Evolutionary conservation across 73 alveolate genomes (phyloP), one percentile per base, ranked within the genome.

Genomic region (Paramecium biaurelia): DNA sequence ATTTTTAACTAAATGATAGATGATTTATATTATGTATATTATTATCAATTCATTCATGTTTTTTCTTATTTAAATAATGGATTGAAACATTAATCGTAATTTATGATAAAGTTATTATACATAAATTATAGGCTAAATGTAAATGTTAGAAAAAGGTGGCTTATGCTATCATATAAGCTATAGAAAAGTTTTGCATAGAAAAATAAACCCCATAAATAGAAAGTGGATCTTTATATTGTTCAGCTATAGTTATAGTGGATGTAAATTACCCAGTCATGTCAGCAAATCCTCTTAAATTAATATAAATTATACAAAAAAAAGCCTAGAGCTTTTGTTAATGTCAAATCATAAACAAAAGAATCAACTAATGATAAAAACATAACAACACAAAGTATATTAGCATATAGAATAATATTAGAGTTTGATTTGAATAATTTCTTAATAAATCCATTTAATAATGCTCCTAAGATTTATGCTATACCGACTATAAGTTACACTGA

Each of bases 251-350:
- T 0, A 72, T 72, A 12, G 86, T 8, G 5, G 86, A 72, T 34
- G 32, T 34, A 9, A 72, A 37, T 72, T 72, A 72, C 15, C 86
- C 86, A 28, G 86, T 34, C 38, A 72, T 72, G 45, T 72, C 86
- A n/a, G 59, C 38, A 30, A 72, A 72, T 15, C 59, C 86, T 37
- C 84, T 63, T 26, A 26, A 63, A 26, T 63, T 30, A 32, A 63
- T 30, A 12, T 32, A 63, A 24, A 30, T 32, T 2, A 0, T 63
- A 63, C 84, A 63, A 32, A 63, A 63, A 30, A 26, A 63, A 30
- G 21, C 84, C 84, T 10, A 63, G 12, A 1, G 49, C 45, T 30
- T 30, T 63, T 26, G 84, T 63, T 63, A 63, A 63, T 10, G 41
- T 63, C 34, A 30, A 63, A 63, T 63, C 45, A 63, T 26, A 26